Percentiles rank a stretch among this genome's conserved stretches.
phyloP scores from a whole-genome alignment of 345 rosid species.

The Dovyalis caffra region DNA sequence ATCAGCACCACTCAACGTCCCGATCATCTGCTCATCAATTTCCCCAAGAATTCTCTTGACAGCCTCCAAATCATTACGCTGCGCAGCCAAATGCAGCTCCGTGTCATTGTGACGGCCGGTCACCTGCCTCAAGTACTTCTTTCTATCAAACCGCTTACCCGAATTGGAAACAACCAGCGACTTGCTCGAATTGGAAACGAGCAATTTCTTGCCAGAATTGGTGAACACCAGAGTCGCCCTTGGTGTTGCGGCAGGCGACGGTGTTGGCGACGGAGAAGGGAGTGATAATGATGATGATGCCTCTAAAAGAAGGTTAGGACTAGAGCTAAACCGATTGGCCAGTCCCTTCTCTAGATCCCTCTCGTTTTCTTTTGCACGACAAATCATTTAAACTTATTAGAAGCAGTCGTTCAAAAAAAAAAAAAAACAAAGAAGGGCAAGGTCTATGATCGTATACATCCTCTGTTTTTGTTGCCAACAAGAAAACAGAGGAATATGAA shows the following conservation, averaged over 20 bases:
- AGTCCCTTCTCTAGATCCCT: conserved; percentile 39
- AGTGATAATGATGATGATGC: conserved; percentile 4
- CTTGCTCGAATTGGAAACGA: conserved; percentile 52
- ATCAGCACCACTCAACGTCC: conserved; percentile 60
- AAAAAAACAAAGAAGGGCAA: too few relatives aligned
- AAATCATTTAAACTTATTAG: background rate
- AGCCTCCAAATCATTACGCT: conserved; percentile 66
- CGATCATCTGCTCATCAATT: conserved; percentile 69
- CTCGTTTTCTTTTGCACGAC: conserved; percentile 24
- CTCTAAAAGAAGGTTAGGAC: conserved; percentile 20
- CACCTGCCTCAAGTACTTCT: conserved; percentile 92
- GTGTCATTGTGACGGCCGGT: conserved; percentile 95
- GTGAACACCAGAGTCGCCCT: conserved; percentile 39
- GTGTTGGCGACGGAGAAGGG: conserved; percentile 40
- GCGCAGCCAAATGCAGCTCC: conserved; percentile 89
- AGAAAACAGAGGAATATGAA: too few relatives aligned
- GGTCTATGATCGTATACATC: too few relatives aligned
- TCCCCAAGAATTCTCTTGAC: conserved; percentile 66
- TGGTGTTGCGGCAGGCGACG: conserved; percentile 38
- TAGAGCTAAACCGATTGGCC: conserved; percentile 12
- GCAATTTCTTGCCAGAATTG: conserved; percentile 44
- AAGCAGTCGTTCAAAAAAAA: background rate
- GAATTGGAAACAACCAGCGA: conserved; percentile 60
- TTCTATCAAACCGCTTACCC: conserved; percentile 73
- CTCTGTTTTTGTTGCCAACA: background rate